These are phyloP conservation scores for Globisporangium paddicum DNA, from an alignment of 352 stramenopile genomes.

Conservation along the genomic window DNA sequence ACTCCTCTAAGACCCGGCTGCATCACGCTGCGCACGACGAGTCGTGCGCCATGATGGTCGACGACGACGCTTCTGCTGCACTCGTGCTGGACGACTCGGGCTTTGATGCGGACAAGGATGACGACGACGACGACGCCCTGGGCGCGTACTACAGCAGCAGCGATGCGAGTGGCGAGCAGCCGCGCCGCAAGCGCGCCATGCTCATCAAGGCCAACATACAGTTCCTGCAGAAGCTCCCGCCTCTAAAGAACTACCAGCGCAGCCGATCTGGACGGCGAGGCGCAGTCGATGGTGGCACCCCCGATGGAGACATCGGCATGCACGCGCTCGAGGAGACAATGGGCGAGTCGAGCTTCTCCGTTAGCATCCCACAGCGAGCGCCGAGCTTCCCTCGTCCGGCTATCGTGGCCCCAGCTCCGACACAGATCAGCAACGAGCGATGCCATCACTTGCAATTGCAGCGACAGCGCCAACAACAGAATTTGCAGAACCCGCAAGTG, in stretches of 20 bases:
- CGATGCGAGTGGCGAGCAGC: slow-evolving; percentile 13
- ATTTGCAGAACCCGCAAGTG: not conserved
- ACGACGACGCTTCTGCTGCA: slow-evolving; percentile 1
- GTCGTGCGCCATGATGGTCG: slow-evolving; percentile 12
- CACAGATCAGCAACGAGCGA: not conserved
- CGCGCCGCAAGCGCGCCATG: slow-evolving; percentile 52
- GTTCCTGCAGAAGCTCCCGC: slow-evolving; percentile 66
- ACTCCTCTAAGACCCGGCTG: not conserved
- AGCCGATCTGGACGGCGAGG: slow-evolving; percentile 49
- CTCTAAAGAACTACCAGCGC: slow-evolving; percentile 58
- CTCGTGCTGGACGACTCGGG: slow-evolving; percentile 8
- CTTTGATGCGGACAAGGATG: slow-evolving; percentile 14
- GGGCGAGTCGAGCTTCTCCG: slow-evolving; percentile 68
- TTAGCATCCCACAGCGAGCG: slow-evolving; percentile 15
- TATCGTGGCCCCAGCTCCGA: slow-evolving; percentile 28
- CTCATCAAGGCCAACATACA: slow-evolving; percentile 49
- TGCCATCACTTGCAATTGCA: slow-evolving; percentile 6
- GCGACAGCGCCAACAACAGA: not conserved
- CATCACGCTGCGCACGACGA: not conserved
- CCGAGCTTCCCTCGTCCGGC: slow-evolving; percentile 25
- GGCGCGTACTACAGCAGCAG: slow-evolving; percentile 8
- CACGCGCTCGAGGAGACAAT: slow-evolving; percentile 60
- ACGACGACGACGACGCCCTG: slow-evolving; percentile 13
- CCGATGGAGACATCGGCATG: slow-evolving; percentile 37
- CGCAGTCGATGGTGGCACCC: slow-evolving; percentile 50